A percentile compares a stretch with the other conserved stretches of the same genome.
These are phyloP conservation scores for Russula lepida DNA, from an alignment of 768 basidiomycete genomes.

Conservation along the genomic window DNA sequence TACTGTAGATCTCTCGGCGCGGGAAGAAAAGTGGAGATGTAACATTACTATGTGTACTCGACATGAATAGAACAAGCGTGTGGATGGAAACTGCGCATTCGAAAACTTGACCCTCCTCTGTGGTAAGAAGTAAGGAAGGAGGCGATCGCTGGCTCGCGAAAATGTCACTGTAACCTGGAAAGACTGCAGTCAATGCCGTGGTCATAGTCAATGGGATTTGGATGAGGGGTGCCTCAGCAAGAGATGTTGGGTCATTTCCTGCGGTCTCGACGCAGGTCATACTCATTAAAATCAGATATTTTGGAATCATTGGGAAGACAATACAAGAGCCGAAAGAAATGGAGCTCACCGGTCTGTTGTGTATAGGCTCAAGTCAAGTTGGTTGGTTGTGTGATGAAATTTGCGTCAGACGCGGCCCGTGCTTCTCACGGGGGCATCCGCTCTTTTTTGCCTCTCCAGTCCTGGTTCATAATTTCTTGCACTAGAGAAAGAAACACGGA, in stretches of 20 bases:
- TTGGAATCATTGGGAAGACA: slow-evolving; percentile 23
- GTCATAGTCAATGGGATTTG: background rate
- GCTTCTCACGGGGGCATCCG: no score
- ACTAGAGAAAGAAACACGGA: background rate
- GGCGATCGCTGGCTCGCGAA: no score
- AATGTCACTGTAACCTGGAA: background rate
- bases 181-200: background rate
- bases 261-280: slow-evolving; percentile 25
- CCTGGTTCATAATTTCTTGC: background rate
- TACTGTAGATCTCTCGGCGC: background rate
- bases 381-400: no score
- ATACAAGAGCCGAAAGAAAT: background rate
- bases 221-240: slow-evolving; percentile 11
- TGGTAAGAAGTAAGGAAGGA: background rate
- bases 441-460: no score
- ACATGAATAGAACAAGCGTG: background rate
- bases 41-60: background rate
- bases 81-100: background rate
- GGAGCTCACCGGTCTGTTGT: slow-evolving; percentile 4
- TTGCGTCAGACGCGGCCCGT: no score
- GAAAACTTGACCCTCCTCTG: background rate
- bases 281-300: slow-evolving; percentile 30
- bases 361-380: no score
- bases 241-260: slow-evolving; percentile 13
- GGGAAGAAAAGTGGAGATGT: background rate